Percentiles rank a stretch among this genome's conserved stretches.
Conservation (phyloP, 2,329 filamentous ascomycete species). For the Claviceps sp. region DNA sequence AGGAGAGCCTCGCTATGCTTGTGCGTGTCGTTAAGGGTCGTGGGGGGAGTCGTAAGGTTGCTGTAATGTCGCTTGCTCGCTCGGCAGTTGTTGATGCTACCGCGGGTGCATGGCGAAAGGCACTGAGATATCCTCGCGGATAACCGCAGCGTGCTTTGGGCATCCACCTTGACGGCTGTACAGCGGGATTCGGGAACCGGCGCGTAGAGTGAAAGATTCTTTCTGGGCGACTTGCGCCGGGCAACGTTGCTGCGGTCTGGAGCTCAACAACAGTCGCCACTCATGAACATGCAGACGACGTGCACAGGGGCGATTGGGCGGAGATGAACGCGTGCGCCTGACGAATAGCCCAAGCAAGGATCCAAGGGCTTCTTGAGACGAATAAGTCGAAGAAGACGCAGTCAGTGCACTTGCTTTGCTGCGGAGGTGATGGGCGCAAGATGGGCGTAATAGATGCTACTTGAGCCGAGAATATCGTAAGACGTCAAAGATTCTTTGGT, state of each 20-base stretch:
- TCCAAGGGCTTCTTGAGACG: too few species aligned
- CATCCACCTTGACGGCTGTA: conserved; percentile 20
- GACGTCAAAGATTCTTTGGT: too few species aligned
- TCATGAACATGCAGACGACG: too few species aligned
- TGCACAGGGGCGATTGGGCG: too few species aligned
- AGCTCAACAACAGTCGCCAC: not conserved
- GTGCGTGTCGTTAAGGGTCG: conserved; percentile 11
- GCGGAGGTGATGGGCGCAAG: too few species aligned
- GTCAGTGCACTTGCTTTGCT: too few species aligned
- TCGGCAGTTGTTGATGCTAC: conserved; percentile 25
- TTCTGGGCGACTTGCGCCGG: not conserved
- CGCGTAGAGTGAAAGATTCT: not conserved
- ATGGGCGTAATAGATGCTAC: too few species aligned
- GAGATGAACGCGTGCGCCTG: too few species aligned
- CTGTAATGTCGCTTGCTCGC: conserved; percentile 23
- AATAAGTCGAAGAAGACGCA: too few species aligned
- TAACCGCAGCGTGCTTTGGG: conserved; percentile 27
- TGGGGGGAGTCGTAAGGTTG: conserved; percentile 15
- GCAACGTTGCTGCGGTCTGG: not conserved
- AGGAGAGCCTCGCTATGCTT: conserved; percentile 12
- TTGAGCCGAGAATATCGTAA: too few species aligned
- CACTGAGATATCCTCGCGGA: conserved; percentile 27
- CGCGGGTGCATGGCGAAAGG: conserved; percentile 24
- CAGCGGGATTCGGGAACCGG: not conserved
- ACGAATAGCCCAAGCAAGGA: too few species aligned